Percentiles rank a stretch among this genome's conserved stretches.
These are phyloP conservation scores for Penicillium sp. DNA, from an alignment of 2,329 filamentous ascomycete genomes.

Conservation along the genomic window DNA sequence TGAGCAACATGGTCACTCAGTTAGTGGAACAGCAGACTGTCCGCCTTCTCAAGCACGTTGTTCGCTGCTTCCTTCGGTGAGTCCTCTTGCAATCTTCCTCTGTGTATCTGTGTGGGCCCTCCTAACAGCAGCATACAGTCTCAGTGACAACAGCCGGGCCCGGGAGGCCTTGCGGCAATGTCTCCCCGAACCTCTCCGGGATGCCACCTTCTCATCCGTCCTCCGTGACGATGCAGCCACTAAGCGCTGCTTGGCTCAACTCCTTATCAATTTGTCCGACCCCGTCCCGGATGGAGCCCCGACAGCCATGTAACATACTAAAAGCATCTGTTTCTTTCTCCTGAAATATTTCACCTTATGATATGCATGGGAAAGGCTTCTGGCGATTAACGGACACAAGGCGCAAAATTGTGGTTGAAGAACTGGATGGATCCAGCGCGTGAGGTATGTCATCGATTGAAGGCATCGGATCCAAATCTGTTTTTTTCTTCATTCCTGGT, in stretches of 20 bases:
- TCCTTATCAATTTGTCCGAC: constrained; percentile 91
- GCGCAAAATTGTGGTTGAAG: constrained; percentile 29
- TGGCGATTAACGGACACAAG: constrained; percentile 35
- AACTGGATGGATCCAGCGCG: constrained; percentile 12
- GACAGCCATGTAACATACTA: constrained; percentile 34
- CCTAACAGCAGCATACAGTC: constrained; percentile 41
- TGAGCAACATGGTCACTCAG: constrained; percentile 98
- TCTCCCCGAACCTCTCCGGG: constrained; percentile 93
- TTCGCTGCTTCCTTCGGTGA: constrained; percentile 89
- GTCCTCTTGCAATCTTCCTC: constrained; percentile 23
- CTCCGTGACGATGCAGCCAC: constrained; percentile 94
- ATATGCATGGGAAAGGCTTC: constrained; percentile 36
- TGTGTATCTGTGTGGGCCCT: background rate
- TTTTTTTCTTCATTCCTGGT: constrained; percentile 16
- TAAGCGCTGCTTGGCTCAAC: constrained; percentile 92
- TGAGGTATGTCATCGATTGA: constrained; percentile 10
- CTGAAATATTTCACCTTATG: constrained; percentile 32
- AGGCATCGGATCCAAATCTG: constrained; percentile 7
- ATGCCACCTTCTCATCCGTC: constrained; percentile 93
- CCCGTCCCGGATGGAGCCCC: constrained; percentile 55
- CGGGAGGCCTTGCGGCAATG: constrained; percentile 92
- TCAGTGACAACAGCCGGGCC: constrained; percentile 92
- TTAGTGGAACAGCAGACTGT: constrained; percentile 96
- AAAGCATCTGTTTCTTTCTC: constrained; percentile 28
- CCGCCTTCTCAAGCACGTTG: constrained; percentile 89